Base-by-base conservation (phyloP, 176 grass and related monocot genomes). In the Oryza officinalis region DNA sequence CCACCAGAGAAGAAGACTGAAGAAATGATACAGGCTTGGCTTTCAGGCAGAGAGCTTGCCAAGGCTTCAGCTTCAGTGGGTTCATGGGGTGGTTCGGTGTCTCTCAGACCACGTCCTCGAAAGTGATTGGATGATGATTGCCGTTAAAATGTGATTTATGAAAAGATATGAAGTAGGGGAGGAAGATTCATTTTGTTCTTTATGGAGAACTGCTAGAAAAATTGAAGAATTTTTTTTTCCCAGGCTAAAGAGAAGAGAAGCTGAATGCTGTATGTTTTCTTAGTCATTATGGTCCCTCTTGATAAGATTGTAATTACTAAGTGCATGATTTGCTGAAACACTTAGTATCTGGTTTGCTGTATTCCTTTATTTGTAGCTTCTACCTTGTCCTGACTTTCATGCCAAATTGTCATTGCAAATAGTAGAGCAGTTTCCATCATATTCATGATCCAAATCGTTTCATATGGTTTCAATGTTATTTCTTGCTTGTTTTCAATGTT, bases 11-110 rank as follows among this genome's bases (percentile, higher is more conserved):
- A 82, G 23, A 95, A 95, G 63, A 93, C 89, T 10, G 84, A 97
- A 83, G 71, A 84, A 86, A 92, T 97, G 92, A 88, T 95, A 67
- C 80, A 83, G 75, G 87, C 89, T 14, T 93, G 87, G 85, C 49
- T 91, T 82, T 87, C 87, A 78, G 89, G 87, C 38, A 92, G 72
- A 88, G 82, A 86, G 69, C 77, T 83, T 63, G 84, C 82, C 35
- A 77, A 78, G 67, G 73, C 54, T 0, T 86, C 76, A 33, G 65
- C 50, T 33, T 83, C 63, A 18, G 45, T 27, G 25, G 22, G 78
- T 20, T 81, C 61, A 67, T 67, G 70, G 72, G 9, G 75, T 49
- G 86, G 69, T 33, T 44, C 59, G 0, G 73, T 82, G 43, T 73
- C 84, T 85, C 84, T 80, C 45, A 89, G 26, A 43, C 61, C 31